Base-by-base conservation (phyloP, 2,329 filamentous ascomycete genomes). In the Xylaria hypoxylon region DNA sequence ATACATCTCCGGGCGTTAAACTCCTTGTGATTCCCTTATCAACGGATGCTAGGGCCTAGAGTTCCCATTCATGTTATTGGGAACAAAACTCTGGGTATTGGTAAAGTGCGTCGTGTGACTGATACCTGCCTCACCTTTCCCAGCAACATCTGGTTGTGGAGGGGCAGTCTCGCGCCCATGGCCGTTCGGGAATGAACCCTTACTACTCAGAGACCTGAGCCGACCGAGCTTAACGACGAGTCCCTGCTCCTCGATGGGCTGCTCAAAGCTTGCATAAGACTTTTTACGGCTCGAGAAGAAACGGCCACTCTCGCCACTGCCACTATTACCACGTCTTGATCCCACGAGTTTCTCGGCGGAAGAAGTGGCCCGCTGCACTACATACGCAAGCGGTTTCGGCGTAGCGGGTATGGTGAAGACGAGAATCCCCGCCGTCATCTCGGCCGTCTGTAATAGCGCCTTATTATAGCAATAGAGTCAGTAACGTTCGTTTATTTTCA, bases 341-440 rank as follows among this genome's bases (percentile, higher is more conserved):
- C 33, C 19, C 7, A 59, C 28, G 5, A 59, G 38, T 15, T 47
- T 57, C 28, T 45, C 61, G 5, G 52, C 22, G 7, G 53, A 64
- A 5, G 35, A 52, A 22, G 31, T 24, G 22, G 61, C 45, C 33
- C 44, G 47, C 22, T 28, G n/a, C 45, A 44, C 28, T 7, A 47
- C 33, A 52, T 58, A 42, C 5, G 19, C 35, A 8, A 53, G 8
- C 8, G 48, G 45, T 35, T 59, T 59, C 3, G 61, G 61, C 33
- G 31, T 64, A 6, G 53, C 48, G 17, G 61, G 61, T 28, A 59
- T 53, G 19, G 53, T 45, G 38, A 68, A 66, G 48, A 68, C 50
- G 7, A 68, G 44, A 24, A 66, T 59, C 17, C 51, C 61, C 13
- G 59, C 59, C 11, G 63, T 66, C 63, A 66, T 68, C 28, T 68